Base-by-base conservation (phyloP, 306 rosid genomes). In the Cotoneaster glaucophyllus region DNA sequence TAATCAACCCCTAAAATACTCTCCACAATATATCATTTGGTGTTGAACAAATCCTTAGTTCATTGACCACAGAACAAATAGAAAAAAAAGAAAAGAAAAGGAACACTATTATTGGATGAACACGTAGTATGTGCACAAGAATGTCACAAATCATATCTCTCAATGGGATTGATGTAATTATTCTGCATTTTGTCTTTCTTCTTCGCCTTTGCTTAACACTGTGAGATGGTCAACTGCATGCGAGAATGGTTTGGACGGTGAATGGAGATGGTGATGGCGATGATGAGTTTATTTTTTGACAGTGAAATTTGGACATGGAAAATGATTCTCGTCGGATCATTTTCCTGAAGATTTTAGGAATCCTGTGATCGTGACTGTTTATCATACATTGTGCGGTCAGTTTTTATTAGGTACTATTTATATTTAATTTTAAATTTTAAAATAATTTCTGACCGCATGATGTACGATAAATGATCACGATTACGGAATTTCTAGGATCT, bases 371-470 rank as follows among this genome's bases (percentile, higher is more conserved):
- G 0, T 34, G 2, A 34, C 0, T 0, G 10, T 34, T 34, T 0
- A 34, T 34, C 0, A 9, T 34, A 34, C 0, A 34, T 2, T 34
- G 0, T 34, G 2, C 0, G 0, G 0, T 34, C 0, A 34, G 0
- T 34, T 34, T 34, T 34, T 0, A 2, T 34, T 34, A 34, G 0
- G 0, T 34, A 34, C 0, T 34, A 34, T 34, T 34, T 34, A 1
- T 34, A 34, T 34, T 7, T 7, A 34, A 34, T 34, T 1, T 34
- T 34, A 34, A 34, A 34, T 6, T 34, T 34, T 6, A 34, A 34
- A 34, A 34, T 34, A 0, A 34, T 34, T 34, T 34, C 0, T 34
- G 4, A 32, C 3, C 0, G 1, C 1, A 32, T 7, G 0, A 4
- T 5, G 1, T 5, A 34, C 2, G 2, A 34, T 7, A 34, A 34